phyloP scores from a whole-genome alignment of 164 flowering plant species.

The Chloranthus sessilifolius region DNA sequence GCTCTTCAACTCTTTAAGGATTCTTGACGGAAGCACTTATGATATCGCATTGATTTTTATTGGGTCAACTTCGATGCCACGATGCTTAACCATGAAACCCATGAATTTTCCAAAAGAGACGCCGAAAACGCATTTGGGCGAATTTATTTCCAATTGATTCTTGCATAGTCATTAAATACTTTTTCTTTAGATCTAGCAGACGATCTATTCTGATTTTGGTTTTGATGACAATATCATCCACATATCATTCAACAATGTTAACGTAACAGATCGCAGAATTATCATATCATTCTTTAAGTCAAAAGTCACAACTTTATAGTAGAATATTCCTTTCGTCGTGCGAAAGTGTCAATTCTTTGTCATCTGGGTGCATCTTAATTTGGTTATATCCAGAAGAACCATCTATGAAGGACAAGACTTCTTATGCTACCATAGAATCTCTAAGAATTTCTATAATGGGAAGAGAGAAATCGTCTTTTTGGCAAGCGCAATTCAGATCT shows the following conservation, averaged over 20 bases:
- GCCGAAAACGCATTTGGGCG: not conserved
- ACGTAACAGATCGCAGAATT: not conserved
- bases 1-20: not conserved
- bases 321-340: not conserved
- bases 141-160: not conserved
- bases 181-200: not conserved
- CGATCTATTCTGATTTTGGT: not conserved
- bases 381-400: not conserved
- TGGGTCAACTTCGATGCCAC: not conserved
- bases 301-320: not conserved
- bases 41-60: not conserved
- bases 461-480: not conserved
- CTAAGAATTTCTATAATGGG: not conserved
- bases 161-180: too few species aligned
- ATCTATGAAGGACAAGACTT: not conserved
- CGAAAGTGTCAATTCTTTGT: not conserved
- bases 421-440: not conserved
- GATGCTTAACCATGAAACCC: not conserved
- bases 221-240: not conserved
- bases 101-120: not conserved
- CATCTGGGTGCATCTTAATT: not conserved
- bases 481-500: not conserved
- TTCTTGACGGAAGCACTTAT: not conserved
- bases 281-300: not conserved
- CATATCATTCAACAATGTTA: too few species aligned